These are phyloP conservation scores for Clavulina sp. DNA, from an alignment of 768 basidiomycete species.

Conservation along the genomic window DNA sequence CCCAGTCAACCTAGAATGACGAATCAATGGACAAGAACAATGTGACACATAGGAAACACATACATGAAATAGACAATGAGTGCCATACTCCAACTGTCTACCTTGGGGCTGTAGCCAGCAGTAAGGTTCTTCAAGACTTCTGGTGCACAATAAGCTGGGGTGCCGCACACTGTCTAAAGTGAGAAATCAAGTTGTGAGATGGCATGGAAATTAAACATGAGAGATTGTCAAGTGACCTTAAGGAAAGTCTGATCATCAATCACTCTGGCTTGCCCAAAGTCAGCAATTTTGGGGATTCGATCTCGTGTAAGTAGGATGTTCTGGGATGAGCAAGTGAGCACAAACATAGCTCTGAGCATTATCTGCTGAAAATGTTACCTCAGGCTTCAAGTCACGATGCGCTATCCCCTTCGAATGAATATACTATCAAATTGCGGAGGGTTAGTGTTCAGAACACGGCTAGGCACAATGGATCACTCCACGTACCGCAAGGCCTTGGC, in stretches of 20 bases:
- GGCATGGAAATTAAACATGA: constrained; percentile 2
- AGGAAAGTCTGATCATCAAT: constrained; percentile 63
- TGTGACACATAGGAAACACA: constrained; percentile 18
- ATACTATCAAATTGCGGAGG: constrained; percentile 9
- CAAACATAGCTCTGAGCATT: neutral
- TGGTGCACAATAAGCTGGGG: constrained; percentile 83
- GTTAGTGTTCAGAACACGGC: neutral
- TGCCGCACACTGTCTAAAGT: constrained; percentile 81
- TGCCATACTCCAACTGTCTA: constrained; percentile 94
- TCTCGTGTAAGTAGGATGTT: constrained; percentile 67
- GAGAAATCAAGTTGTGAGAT: constrained; percentile 2
- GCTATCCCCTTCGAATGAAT: constrained; percentile 46
- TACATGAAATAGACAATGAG: constrained; percentile 89
- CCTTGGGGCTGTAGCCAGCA: constrained; percentile 64
- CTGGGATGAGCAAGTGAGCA: constrained; percentile 20
- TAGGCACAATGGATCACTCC: neutral
- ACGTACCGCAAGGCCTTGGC: constrained; percentile 34
- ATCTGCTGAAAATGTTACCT: constrained; percentile 9
- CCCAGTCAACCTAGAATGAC: too few species aligned
- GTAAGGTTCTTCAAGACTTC: constrained; percentile 56
- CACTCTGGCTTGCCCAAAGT: constrained; percentile 93
- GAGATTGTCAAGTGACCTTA: constrained; percentile 28
- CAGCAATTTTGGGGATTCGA: constrained; percentile 69
- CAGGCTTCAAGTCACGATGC: constrained; percentile 86
- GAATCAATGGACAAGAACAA: too few species aligned